phyloP scores from a whole-genome alignment of 1,284 basidiomycete genomes.

The Microbotryum scabiosae region DNA sequence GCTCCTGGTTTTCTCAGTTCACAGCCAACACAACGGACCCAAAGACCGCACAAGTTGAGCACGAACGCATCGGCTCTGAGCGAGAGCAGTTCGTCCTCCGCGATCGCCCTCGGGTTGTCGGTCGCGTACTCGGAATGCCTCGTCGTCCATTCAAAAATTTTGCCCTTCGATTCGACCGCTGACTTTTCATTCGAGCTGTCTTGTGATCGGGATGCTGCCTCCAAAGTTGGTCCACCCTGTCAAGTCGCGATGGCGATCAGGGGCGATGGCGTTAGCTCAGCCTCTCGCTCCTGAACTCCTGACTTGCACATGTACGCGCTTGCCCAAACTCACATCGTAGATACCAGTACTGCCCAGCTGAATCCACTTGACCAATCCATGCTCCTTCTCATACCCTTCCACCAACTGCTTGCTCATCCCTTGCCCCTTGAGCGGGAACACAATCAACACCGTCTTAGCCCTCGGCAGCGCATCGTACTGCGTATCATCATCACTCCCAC shows the following conservation, averaged over 20 bases:
- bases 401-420: conserved; percentile 46
- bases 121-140: conserved; percentile 46
- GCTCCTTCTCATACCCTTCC: conserved; percentile 35
- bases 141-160: conserved; percentile 45
- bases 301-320: too few species aligned
- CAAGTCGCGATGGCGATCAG: neutral
- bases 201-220: conserved; percentile 2
- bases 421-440: conserved; percentile 51
- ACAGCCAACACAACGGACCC: conserved; percentile 35
- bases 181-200: neutral
- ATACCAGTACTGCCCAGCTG: conserved; percentile 57
- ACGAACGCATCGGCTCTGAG: conserved; percentile 47
- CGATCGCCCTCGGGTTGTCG: conserved; percentile 45
- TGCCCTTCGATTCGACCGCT: conserved; percentile 12
- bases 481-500: conserved; percentile 39
- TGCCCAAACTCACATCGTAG: conserved; percentile 49
- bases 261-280: too few species aligned
- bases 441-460: conserved; percentile 54
- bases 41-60: conserved; percentile 55
- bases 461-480: conserved; percentile 49
- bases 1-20: too few species aligned
- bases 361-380: conserved; percentile 44
- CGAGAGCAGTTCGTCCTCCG: conserved; percentile 51
- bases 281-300: too few species aligned
- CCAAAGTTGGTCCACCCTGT: conserved; percentile 34